These are phyloP conservation scores for Xylaria sp. DNA, from an alignment of 2,329 filamentous ascomycete species.

Conservation along the genomic window DNA sequence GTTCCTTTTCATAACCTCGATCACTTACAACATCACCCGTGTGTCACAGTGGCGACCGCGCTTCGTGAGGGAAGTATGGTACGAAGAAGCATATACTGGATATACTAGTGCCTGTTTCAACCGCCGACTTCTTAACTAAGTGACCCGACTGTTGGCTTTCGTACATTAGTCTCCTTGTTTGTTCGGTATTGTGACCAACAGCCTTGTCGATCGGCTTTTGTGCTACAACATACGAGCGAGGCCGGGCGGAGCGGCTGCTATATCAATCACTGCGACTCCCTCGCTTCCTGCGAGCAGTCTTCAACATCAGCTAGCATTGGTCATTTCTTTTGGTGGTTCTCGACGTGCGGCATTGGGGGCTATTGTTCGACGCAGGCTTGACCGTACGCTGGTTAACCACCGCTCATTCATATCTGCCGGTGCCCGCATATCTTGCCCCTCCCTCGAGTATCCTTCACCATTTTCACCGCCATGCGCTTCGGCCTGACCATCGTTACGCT, in stretches of 20 bases:
- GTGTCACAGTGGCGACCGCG: slow-evolving; percentile 34
- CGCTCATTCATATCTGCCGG: background rate
- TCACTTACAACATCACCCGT: slow-evolving; percentile 16
- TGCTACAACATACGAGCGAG: background rate
- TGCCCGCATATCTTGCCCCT: slow-evolving; percentile 15
- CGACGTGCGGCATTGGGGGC: background rate
- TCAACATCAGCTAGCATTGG: background rate
- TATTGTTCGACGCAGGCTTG: slow-evolving; percentile 14
- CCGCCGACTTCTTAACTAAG: slow-evolving; percentile 18
- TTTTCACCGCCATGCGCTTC: slow-evolving; percentile 22
- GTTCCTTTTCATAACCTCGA: slow-evolving; percentile 15
- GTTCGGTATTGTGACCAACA: slow-evolving; percentile 18
- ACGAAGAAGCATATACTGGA: slow-evolving; percentile 13
- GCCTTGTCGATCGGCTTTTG: slow-evolving; percentile 11
- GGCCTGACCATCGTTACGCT: slow-evolving; percentile 19
- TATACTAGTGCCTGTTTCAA: slow-evolving; percentile 7
- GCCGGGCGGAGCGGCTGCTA: slow-evolving; percentile 19
- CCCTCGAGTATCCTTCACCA: slow-evolving; percentile 4
- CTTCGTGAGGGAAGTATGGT: slow-evolving; percentile 19
- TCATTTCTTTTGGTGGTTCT: background rate
- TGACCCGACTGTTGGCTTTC: slow-evolving; percentile 25
- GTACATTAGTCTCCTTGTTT: slow-evolving; percentile 5
- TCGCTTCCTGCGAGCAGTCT: slow-evolving; percentile 1
- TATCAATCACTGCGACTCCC: slow-evolving; percentile 22
- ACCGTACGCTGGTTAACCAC: slow-evolving; percentile 1